Conservation (phyloP, 495 filamentous ascomycete genomes). For the Baudoinia panamericana region DNA sequence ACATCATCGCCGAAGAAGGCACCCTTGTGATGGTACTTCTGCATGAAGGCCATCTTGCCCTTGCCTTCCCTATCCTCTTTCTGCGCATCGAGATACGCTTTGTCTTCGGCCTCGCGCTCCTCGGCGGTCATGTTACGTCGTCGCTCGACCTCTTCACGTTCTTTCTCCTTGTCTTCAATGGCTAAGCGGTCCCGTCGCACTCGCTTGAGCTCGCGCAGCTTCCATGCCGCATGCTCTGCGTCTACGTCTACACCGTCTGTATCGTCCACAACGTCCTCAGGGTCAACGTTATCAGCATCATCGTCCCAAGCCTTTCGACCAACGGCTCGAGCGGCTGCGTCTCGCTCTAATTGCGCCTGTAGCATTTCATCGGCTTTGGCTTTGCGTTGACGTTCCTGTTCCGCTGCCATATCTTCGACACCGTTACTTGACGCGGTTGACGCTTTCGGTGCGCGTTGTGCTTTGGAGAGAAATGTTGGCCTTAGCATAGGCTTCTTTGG, state of each 20-base stretch:
- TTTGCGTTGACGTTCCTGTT: constrained; percentile 49
- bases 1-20: constrained; percentile 83
- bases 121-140: constrained; percentile 75
- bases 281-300: constrained; percentile 46
- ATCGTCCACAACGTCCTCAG: constrained; percentile 64
- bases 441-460: constrained; percentile 41
- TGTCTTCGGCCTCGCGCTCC: constrained; percentile 77
- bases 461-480: constrained; percentile 86
- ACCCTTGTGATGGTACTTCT: constrained; percentile 93
- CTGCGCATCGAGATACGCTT: constrained; percentile 60
- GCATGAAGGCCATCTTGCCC: constrained; percentile 83
- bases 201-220: constrained; percentile 77
- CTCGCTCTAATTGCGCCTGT: constrained; percentile 74
- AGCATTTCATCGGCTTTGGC: constrained; percentile 64
- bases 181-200: constrained; percentile 73
- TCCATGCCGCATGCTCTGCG: constrained; percentile 86
- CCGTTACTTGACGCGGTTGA: constrained; percentile 19
- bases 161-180: constrained; percentile 72
- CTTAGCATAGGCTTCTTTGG: constrained; percentile 52
- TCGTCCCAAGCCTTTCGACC: constrained; percentile 82
- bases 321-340: constrained; percentile 57
- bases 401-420: constrained; percentile 37
- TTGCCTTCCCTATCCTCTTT: constrained; percentile 67
- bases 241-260: constrained; percentile 76
- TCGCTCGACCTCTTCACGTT: constrained; percentile 80